Percentiles rank a stretch among this genome's conserved stretches.
phyloP scores from a whole-genome alignment of 768 basidiomycete genomes.

The Epithele typhae region DNA sequence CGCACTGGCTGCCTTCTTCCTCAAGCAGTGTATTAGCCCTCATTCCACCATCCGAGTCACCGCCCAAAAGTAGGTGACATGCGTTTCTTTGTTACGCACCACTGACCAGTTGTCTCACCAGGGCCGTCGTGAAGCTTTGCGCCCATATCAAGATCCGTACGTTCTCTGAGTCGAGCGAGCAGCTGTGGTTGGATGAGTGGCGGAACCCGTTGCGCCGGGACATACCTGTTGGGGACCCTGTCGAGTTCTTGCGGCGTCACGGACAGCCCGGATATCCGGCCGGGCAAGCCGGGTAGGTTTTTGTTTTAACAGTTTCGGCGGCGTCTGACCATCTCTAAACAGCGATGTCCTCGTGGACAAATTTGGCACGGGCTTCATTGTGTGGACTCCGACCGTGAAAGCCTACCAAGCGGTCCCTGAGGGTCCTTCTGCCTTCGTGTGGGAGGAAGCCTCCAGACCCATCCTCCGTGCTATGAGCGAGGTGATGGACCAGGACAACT shows the following conservation, averaged over 20 bases:
- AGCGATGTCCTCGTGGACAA: slow-evolving; percentile 66
- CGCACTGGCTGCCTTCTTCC: slow-evolving; percentile 56
- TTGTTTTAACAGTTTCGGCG: too few relatives aligned
- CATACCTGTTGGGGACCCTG: slow-evolving; percentile 43
- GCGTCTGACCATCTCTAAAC: too few relatives aligned
- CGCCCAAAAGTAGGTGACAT: slow-evolving; percentile 62
- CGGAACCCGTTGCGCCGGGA: slow-evolving; percentile 51
- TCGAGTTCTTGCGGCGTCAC: slow-evolving; percentile 46
- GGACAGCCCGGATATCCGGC: slow-evolving; percentile 17
- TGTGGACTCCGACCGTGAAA: slow-evolving; percentile 63
- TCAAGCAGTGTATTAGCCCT: slow-evolving; percentile 62
- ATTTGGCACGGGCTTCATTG: slow-evolving; percentile 70
- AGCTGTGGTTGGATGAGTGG: slow-evolving; percentile 76
- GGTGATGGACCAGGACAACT: slow-evolving; percentile 43
- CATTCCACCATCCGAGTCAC: slow-evolving; percentile 64
- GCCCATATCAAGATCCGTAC: slow-evolving; percentile 74
- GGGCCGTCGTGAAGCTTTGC: slow-evolving; percentile 63
- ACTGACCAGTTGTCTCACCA: slow-evolving; percentile 20
- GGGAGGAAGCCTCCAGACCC: slow-evolving; percentile 52
- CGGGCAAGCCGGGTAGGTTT: slow-evolving; percentile 13
- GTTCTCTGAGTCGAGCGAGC: slow-evolving; percentile 55
- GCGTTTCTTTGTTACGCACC: neutral
- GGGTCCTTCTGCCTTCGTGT: slow-evolving; percentile 36
- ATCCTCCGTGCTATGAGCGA: slow-evolving; percentile 49
- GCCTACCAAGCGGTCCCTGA: slow-evolving; percentile 46